Base-by-base conservation (phyloP, 495 filamentous ascomycete genomes). In the Neurospora sp. region DNA sequence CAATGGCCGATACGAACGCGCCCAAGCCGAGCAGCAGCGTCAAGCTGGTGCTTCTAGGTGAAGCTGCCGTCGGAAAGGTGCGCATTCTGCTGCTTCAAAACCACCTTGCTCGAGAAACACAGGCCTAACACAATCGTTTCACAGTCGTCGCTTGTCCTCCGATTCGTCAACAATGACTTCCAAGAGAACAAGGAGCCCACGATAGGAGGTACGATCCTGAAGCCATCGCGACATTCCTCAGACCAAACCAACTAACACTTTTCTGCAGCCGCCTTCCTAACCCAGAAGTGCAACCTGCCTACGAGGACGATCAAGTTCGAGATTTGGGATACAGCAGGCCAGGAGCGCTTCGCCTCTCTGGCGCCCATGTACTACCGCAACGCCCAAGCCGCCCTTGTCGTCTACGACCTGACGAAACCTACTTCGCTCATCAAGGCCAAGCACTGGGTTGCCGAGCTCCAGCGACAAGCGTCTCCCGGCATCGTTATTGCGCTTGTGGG, bases 361-460 rank as follows among this genome's bases (percentile, higher is more conserved):
- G 96, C 96, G 18, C 96, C 96, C 71, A 99, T 99, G 96, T 99
- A 99, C 88, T 99, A 99, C 86, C 95, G 96, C 84, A 99, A 99
- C 80, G 96, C 96, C 44, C 96, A 99, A 85, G 93, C 94, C 76
- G 96, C 96, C n/a, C 91, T 99, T 69, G 96, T 99, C 20, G 96
- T 98, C 78, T 99, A 99, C 88, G 96, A 99, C 82, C 90, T 99
- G 77, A 99, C 96, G 42, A 98, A 98, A 81, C 93, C 96, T 8
- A 95, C 94, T 54, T 97, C 94, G 27, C 90, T 99, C 74, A 90
- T 91, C 78, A 99, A 99, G 85, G 96, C 96, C 16, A 96, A 95
- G 82, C 96, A 98, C 86, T 99, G 96, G 96, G 96, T 99, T 31
- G 96, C 96, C 39, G 96, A 99, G 84, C 87, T 99, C 39, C 96